These are phyloP conservation scores for Solanum clarkiae DNA, from an alignment of 257 asterid species.

Conservation along the genomic window DNA sequence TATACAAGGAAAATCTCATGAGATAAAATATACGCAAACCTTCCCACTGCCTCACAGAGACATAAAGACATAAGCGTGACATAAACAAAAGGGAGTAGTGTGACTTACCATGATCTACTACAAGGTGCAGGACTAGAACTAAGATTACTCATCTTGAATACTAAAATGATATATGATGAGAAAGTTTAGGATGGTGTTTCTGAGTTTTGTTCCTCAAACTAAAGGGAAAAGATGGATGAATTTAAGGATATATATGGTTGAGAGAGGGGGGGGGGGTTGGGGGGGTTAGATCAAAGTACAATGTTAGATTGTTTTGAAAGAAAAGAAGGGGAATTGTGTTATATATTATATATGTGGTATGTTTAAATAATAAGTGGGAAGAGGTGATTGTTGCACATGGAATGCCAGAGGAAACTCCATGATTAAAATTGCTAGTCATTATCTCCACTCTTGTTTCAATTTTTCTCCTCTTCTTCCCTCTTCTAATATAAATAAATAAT, in stretches of 20 bases:
- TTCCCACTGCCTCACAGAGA: too few species aligned
- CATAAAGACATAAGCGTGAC: too few species aligned
- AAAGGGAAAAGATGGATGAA: conserved; percentile 1
- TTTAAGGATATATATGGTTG: neutral
- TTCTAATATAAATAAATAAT: neutral
- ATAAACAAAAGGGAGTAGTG: too few species aligned
- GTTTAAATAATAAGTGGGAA: conserved; percentile 43
- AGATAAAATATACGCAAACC: too few species aligned
- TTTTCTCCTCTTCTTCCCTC: conserved; percentile 10
- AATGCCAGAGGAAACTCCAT: conserved; percentile 73
- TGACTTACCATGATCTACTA: conserved; percentile 61
- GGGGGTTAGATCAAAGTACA: conserved; percentile 2
- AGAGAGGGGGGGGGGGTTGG: neutral
- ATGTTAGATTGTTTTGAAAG: conserved; percentile 27
- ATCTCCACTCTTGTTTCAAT: conserved; percentile 10
- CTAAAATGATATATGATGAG: neutral
- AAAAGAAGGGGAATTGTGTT: conserved; percentile 1
- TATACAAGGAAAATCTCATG: neutral
- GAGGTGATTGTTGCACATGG: conserved; percentile 68
- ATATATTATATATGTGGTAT: neutral
- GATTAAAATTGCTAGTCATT: conserved; percentile 55
- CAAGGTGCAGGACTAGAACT: conserved; percentile 34
- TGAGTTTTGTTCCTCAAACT: conserved; percentile 5
- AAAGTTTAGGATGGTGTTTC: neutral
- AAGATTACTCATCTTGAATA: conserved; percentile 22